Evolutionary conservation across 2,329 filamentous ascomycete species (phyloP).

Genomic region (Ophiostoma pallidulum): DNA sequence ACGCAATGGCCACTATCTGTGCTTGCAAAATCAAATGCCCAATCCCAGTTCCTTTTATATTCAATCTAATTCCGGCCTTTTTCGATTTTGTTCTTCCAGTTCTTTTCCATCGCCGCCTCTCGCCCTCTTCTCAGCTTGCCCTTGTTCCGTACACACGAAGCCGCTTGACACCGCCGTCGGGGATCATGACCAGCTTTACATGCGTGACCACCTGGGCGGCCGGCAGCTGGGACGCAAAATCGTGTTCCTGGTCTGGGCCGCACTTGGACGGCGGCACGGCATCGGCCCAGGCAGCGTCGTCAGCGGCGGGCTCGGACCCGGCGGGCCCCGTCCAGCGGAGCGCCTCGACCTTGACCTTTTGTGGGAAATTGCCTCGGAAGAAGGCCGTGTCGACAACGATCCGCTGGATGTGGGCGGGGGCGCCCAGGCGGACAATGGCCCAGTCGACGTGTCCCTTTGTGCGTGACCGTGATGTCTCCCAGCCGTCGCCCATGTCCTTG

Average conservation of each 20-base stretch:
- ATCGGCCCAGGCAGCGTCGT: constrained; percentile 54
- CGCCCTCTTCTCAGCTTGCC: constrained; percentile 20
- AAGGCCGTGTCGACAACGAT: constrained; percentile 72
- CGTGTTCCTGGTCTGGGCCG: constrained; percentile 63
- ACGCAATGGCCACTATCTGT: too few relatives aligned
- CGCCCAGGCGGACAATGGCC: constrained; percentile 67
- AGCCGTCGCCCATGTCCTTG: constrained; percentile 80
- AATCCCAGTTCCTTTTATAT: too few relatives aligned
- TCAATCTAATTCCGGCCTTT: too few relatives aligned
- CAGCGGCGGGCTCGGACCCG: constrained; percentile 48
- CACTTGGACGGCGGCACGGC: constrained; percentile 58
- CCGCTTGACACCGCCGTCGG: constrained; percentile 86
- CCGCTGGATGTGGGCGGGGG: constrained; percentile 52
- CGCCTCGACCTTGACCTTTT: constrained; percentile 60
- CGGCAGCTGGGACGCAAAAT: constrained; percentile 44
- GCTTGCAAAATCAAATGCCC: too few relatives aligned
- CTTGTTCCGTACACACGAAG: constrained; percentile 66
- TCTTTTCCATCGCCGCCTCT: background rate
- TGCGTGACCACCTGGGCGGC: constrained; percentile 60
- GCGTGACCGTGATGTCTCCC: constrained; percentile 72
- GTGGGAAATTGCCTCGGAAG: constrained; percentile 76
- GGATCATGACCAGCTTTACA: constrained; percentile 85
- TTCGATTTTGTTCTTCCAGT: too few relatives aligned
- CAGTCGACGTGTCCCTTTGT: constrained; percentile 67
- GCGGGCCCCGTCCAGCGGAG: constrained; percentile 43